Percentiles rank a stretch among this genome's conserved stretches.
phyloP scores from a whole-genome alignment of 805 yeast species.

The Monosporozyma servazzii region DNA sequence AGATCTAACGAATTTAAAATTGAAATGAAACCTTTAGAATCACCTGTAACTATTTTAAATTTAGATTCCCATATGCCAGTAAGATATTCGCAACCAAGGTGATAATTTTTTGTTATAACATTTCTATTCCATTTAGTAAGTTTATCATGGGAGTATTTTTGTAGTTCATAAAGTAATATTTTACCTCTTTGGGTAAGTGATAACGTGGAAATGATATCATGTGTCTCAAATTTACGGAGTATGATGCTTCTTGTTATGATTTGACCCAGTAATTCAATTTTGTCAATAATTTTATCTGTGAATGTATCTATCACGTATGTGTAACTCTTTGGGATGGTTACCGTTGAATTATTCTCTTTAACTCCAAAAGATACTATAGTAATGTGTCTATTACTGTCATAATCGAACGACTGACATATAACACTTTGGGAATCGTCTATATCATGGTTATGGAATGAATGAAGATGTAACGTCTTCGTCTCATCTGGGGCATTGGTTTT shows the following conservation, averaged over 20 bases:
- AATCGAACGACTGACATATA: slow-evolving; percentile 4
- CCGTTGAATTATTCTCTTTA: not conserved
- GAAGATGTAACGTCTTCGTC: not conserved
- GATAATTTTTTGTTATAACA: slow-evolving; percentile 14
- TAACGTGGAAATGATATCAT: slow-evolving; percentile 11
- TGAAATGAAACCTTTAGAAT: slow-evolving; percentile 14
- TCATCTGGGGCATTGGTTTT: not conserved
- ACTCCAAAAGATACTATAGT: not conserved
- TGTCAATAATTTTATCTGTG: slow-evolving; percentile 11
- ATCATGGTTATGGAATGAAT: not conserved
- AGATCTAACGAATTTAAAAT: slow-evolving; percentile 17
- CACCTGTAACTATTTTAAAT: slow-evolving; percentile 14
- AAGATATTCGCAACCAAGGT: slow-evolving; percentile 12
- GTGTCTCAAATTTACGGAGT: slow-evolving; percentile 8
- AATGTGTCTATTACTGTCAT: slow-evolving; percentile 1
- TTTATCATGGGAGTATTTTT: slow-evolving; percentile 6
- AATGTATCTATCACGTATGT: slow-evolving; percentile 4
- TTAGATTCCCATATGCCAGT: slow-evolving; percentile 14
- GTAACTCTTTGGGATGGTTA: not conserved
- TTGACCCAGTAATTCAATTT: slow-evolving; percentile 18
- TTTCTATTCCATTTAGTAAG: slow-evolving; percentile 11
- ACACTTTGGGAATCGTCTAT: not conserved
- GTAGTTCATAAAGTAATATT: slow-evolving; percentile 18
- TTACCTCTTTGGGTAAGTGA: slow-evolving; percentile 18
- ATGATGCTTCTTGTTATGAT: slow-evolving; percentile 11